A percentile compares a stretch with the other conserved stretches of the same genome.
Evolutionary conservation across 371 early-diverging fungal species (phyloP).

Genomic region (Mortierella sp.): DNA sequence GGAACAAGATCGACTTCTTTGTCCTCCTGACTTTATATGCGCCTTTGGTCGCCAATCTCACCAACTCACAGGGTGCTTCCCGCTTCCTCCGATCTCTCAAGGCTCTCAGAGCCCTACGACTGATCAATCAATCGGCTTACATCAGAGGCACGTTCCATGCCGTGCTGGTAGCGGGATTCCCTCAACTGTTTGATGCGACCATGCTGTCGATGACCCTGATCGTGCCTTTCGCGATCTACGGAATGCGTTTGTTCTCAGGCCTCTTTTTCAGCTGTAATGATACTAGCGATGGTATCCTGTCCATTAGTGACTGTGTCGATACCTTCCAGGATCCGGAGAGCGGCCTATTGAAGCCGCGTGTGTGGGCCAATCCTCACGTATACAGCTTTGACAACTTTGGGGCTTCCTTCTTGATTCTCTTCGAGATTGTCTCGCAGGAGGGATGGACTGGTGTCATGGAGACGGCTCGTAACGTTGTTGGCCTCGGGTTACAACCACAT

Average conservation of each 20-base stretch:
- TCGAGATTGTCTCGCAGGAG: constrained; percentile 78
- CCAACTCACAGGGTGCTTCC: constrained; percentile 62
- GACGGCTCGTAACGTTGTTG: constrained; percentile 64
- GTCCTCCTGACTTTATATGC: constrained; percentile 69
- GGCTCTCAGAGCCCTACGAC: constrained; percentile 71
- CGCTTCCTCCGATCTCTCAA: constrained; percentile 73
- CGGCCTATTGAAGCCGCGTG: constrained; percentile 62
- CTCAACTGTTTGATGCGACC: constrained; percentile 70
- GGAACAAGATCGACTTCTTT: constrained; percentile 77
- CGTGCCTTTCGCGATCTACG: constrained; percentile 78
- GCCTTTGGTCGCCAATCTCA: constrained; percentile 62
- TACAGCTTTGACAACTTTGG: constrained; percentile 79
- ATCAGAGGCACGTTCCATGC: constrained; percentile 72
- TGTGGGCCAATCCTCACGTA: constrained; percentile 72
- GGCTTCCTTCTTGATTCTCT: constrained; percentile 66
- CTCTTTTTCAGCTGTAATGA: constrained; percentile 72
- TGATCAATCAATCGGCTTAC: constrained; percentile 68
- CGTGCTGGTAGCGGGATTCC: constrained; percentile 67
- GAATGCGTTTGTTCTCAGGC: constrained; percentile 71
- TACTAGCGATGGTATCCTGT: constrained; percentile 13
- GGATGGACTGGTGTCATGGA: constrained; percentile 78
- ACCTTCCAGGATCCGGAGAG: constrained; percentile 42
- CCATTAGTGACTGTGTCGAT: constrained; percentile 58
- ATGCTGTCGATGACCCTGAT: constrained; percentile 66
- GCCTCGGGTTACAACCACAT: constrained; percentile 60